Conservation (phyloP, 768 basidiomycete genomes). For the Kwoniella pini region DNA sequence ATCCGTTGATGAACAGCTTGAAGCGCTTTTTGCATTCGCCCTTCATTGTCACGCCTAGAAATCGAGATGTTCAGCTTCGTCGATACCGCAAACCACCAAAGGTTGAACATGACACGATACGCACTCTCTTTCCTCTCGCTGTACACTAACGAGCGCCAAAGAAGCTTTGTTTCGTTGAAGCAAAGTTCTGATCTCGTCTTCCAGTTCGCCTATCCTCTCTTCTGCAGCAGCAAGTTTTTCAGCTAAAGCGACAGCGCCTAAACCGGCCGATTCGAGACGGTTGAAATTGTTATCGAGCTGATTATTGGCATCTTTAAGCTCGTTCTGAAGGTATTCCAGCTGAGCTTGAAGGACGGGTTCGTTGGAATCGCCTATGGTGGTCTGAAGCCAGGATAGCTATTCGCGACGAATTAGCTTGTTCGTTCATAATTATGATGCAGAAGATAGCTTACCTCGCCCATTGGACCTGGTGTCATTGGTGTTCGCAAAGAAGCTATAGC, state of each 20-base stretch:
- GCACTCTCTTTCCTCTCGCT: conserved; percentile 35
- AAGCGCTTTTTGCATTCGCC: conserved; percentile 29
- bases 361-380: conserved; percentile 37
- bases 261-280: conserved; percentile 49
- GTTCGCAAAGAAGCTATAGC: conserved; percentile 39
- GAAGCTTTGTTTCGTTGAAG: conserved; percentile 39
- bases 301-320: conserved; percentile 41
- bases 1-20: conserved; percentile 34
- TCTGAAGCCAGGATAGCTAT: conserved; percentile 50
- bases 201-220: conserved; percentile 41
- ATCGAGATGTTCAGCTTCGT: not conserved
- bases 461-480: conserved; percentile 46
- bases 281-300: conserved; percentile 51
- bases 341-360: conserved; percentile 43
- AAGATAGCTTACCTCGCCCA: conserved; percentile 37
- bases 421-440: not conserved
- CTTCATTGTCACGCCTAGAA: conserved; percentile 24
- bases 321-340: conserved; percentile 42
- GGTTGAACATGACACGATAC: too few species aligned
- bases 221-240: conserved; percentile 44
- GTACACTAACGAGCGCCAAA: conserved; percentile 33
- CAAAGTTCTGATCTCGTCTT: conserved; percentile 40
- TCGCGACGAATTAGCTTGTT: conserved; percentile 15
- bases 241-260: conserved; percentile 40
- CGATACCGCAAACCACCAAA: too few species aligned